phyloP scores from a whole-genome alignment of 176 grass and related monocot species.

The Elymus sibiricus region DNA sequence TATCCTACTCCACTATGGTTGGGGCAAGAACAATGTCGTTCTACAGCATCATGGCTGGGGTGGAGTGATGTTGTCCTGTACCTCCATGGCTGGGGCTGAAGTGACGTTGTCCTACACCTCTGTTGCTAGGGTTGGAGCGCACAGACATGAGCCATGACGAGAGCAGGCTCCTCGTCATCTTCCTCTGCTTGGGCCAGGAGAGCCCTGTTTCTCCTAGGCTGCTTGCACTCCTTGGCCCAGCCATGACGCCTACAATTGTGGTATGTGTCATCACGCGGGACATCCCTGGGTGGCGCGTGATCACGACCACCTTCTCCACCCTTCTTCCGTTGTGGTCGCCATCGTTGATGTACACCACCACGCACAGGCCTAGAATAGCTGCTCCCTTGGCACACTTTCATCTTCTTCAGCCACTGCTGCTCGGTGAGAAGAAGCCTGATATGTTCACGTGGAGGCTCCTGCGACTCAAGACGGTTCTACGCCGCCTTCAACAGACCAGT shows the following conservation, averaged over 20 bases:
- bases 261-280: neutral
- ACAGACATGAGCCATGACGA: neutral
- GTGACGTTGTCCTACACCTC: neutral
- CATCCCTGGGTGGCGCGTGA: neutral
- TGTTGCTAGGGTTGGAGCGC: neutral
- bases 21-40: neutral
- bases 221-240: neutral
- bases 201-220: neutral
- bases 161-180: neutral
- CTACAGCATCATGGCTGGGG: neutral
- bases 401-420: neutral
- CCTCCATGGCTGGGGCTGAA: neutral
- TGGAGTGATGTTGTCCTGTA: neutral
- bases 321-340: neutral
- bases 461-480: neutral
- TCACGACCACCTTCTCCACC: neutral
- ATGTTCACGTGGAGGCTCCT: neutral
- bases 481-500: neutral
- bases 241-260: neutral
- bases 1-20: neutral
- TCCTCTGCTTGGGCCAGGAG: neutral
- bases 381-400: neutral
- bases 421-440: neutral
- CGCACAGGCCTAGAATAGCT: neutral
- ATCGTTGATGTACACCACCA: neutral